phyloP scores from a whole-genome alignment of 148 eudicot genomes.

The Rhododendron simsii region DNA sequence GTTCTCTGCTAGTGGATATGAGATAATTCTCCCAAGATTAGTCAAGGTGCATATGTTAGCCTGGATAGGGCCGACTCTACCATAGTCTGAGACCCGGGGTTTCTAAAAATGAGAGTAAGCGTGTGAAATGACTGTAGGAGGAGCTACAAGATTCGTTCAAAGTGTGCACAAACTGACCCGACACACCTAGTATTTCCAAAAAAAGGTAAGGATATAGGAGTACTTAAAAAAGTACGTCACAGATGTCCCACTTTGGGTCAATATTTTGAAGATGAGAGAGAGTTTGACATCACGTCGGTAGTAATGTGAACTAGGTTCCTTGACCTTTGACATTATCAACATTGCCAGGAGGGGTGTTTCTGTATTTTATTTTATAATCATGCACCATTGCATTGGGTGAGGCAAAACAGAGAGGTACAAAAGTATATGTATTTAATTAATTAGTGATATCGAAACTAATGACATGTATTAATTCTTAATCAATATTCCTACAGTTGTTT shows the following conservation, averaged over 20 bases:
- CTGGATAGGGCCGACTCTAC: too few species aligned
- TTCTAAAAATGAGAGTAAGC: too few species aligned
- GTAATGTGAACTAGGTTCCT: background rate
- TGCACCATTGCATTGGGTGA: background rate
- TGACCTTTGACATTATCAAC: background rate
- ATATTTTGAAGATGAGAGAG: background rate
- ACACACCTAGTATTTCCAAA: too few species aligned
- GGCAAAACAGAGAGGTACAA: background rate
- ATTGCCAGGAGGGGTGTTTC: background rate
- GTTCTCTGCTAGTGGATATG: too few species aligned
- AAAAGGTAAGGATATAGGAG: too few species aligned
- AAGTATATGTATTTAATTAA: background rate
- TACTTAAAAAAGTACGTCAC: background rate
- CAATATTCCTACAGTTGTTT: conserved; percentile 19
- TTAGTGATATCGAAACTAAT: background rate
- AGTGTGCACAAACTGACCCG: too few species aligned
- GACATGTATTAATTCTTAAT: background rate
- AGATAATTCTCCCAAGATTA: too few species aligned
- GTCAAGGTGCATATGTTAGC: too few species aligned
- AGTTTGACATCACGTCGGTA: background rate
- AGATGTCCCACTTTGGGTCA: background rate
- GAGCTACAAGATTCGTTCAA: too few species aligned
- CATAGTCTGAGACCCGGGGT: too few species aligned
- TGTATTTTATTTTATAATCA: background rate
- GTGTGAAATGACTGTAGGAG: too few species aligned